Base-by-base conservation (phyloP, 345 rosid genomes). In the Arabidopsis arenosa region DNA sequence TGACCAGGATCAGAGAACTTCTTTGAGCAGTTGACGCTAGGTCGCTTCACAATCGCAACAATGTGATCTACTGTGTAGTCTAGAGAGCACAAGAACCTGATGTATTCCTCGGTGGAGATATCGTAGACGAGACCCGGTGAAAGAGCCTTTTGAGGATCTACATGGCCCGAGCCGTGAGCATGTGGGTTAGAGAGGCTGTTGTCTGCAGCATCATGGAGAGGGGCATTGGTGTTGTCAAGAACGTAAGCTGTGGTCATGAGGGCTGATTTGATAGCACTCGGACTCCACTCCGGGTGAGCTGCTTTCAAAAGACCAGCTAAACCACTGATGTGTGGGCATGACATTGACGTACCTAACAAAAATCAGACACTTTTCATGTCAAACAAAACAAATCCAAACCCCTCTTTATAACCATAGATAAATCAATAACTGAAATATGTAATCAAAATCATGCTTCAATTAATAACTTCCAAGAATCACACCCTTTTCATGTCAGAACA, bases 291-390 rank as follows among this genome's bases (percentile, higher is more conserved):
- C 0, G 97, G 97, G 62, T 88, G 93, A 10, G 91, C 97, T 41
- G 89, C 97, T 73, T 90, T 93, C 8, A 93, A 78, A 71, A 93
- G 75, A 2, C 96, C 98, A 1, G 90, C 98, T 26, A 93, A 77
- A 4, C 98, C 97, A 17, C 98, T 93, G 56, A 93, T 82, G 76
- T 93, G 98, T 0, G 98, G 98, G 84, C 98, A 93, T 0, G 98
- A 93, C 98, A 93, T 93, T 0, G 98, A 93, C 13, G 98, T 93
- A 37, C 98, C 98, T 93, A 74, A 72, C 63, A 70, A 43, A 3
- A 26, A 55, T 9, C 60, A 63, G 15, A 40, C 32, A 26, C 61
- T 10, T 61, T 35, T 28, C 40, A 60, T 35, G 37, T 72, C 54
- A 65, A 56, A 35, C 51, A 28, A 48, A 57, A 15, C 33, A 18